Base-by-base conservation (phyloP, 768 basidiomycete genomes). In the Trametes cubensis region DNA sequence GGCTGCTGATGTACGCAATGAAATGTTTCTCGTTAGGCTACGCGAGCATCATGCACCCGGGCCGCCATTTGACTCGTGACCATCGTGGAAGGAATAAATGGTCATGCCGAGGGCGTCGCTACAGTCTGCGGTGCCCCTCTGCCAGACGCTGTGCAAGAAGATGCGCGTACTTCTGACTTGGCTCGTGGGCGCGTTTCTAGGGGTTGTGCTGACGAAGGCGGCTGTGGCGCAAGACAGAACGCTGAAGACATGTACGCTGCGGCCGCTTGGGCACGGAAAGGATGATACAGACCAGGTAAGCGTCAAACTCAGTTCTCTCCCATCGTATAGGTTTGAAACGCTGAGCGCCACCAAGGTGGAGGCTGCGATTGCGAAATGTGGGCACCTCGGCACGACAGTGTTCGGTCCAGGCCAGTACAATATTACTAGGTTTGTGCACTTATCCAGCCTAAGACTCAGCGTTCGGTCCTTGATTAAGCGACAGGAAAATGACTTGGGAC, bases 401-500 rank as follows among this genome's bases (percentile, higher is more conserved):
- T 80, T 85, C 64, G 76, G 76, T 46, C 48, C 72, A 0, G 83
- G 83, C 1, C 69, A 74, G 11, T 84, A 77, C 66, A 84, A 83
- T 65, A 81, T 85, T 18, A 85, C 84, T 0, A 75, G 82, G 83
- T 80, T 34, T 25, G 68, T 51, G 2, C 8, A 2, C 17, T 2
- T 23, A 4, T 30, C 17, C 25, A 13, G 21, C 23, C n/a, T n/a
- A 6, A 14, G 25, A 14, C 10, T 3, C 2, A 11, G 17, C 13
- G n/a, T 6, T 14, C 25, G 15, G 15, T 4, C 3, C 5, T 25
- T 41, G 15, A 56, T 0, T 17, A n/a, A 23, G 25, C 23, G 7
- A 26, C 20, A 83, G 82, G 70, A 84, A 83, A 63, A 81, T 85
- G 82, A 81, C 75, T 0, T 85, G 83, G 83, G 71, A 84, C 61